A percentile compares a stretch with the other conserved stretches of the same genome.
Conservation (phyloP, 1,284 basidiomycete genomes). For the Melampsora larici-populina region DNA sequence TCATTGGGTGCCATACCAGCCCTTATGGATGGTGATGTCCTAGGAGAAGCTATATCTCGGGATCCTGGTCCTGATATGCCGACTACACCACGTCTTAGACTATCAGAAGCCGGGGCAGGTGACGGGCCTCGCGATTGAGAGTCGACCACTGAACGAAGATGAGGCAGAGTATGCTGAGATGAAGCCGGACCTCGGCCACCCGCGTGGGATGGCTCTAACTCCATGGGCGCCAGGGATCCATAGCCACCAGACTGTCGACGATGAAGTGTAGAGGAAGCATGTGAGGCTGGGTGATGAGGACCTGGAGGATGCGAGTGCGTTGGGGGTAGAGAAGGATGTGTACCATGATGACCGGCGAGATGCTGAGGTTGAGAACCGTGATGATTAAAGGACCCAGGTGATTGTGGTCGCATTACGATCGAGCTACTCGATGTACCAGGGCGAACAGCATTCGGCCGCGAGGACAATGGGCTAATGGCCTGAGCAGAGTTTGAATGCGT, state of each 20-base stretch:
- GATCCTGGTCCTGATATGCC: not conserved
- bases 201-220: conserved; percentile 65
- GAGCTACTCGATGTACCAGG: conserved; percentile 34
- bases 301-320: conserved; percentile 4
- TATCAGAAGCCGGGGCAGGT: conserved; percentile 19
- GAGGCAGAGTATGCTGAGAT: conserved; percentile 32
- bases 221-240: conserved; percentile 75
- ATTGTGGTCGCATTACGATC: conserved; percentile 22
- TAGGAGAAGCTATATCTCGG: conserved; percentile 20
- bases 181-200: conserved; percentile 12
- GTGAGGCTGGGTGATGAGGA: not conserved
- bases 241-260: conserved; percentile 54
- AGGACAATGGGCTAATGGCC: not conserved
- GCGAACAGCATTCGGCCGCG: conserved; percentile 3
- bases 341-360: conserved; percentile 5
- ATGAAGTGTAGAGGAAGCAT: conserved; percentile 2
- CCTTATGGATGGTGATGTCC: conserved; percentile 32
- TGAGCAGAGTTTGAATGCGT: not conserved
- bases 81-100: conserved; percentile 12
- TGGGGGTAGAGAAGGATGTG: conserved; percentile 3
- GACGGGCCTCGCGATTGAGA: conserved; percentile 39
- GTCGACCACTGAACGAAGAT: conserved; percentile 36
- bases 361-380: conserved; percentile 7
- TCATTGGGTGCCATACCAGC: conserved; percentile 11
- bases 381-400: conserved; percentile 33